These are phyloP conservation scores for Guyanaporus albipodus DNA, from an alignment of 768 basidiomycete genomes.

Conservation along the genomic window DNA sequence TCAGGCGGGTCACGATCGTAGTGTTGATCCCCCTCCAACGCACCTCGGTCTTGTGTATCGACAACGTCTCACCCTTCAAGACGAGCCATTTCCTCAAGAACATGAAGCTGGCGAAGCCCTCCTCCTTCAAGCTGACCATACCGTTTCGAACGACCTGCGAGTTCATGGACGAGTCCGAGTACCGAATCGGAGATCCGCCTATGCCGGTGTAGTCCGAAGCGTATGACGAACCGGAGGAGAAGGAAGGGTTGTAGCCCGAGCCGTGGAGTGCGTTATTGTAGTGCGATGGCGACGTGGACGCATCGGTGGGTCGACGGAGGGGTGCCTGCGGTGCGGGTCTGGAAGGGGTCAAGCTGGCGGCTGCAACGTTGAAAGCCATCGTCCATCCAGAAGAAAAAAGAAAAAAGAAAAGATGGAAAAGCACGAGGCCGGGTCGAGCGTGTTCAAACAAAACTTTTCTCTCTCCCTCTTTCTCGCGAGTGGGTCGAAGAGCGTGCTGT, in stretches of 20 bases:
- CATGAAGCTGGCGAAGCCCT: constrained; percentile 86
- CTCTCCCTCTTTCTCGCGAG: no score
- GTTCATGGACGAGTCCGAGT: constrained; percentile 32
- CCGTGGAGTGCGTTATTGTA: constrained; percentile 44
- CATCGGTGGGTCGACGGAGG: constrained; percentile 42
- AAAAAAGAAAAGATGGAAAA: no score
- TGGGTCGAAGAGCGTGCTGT: no score
- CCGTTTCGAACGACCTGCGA: constrained; percentile 62
- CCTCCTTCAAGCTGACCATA: constrained; percentile 88
- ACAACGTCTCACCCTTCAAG: constrained; percentile 72
- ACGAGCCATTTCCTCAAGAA: constrained; percentile 92
- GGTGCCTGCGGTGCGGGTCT: constrained; percentile 77
- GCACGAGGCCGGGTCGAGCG: no score
- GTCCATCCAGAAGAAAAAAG: constrained; percentile 16
- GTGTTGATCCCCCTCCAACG: constrained; percentile 28
- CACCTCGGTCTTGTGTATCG: constrained; percentile 91
- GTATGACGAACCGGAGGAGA: constrained; percentile 59
- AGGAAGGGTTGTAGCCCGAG: constrained; percentile 58
- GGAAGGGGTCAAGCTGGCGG: constrained; percentile 67
- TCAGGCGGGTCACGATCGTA: neutral
- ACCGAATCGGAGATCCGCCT: constrained; percentile 70
- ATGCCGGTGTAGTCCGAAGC: constrained; percentile 72
- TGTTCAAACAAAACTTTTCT: no score
- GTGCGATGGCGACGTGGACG: constrained; percentile 18
- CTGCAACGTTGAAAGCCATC: constrained; percentile 49